Conservation (phyloP, 345 rosid species). For the Lepidium aucheri region DNA sequence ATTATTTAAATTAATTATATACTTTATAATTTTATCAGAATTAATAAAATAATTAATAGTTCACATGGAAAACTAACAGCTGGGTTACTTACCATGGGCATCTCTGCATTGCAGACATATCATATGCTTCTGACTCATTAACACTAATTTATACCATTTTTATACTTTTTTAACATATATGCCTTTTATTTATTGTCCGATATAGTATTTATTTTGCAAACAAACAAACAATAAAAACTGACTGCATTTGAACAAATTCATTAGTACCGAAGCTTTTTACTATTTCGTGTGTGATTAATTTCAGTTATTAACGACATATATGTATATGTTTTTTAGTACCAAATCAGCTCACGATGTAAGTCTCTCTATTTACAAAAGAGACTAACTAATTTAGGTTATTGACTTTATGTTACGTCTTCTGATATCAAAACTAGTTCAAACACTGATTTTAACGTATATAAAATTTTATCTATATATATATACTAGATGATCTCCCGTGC, state of each 20-base stretch:
- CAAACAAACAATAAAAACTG: background rate
- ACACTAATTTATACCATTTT: background rate
- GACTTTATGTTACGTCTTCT: no score
- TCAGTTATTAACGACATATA: background rate
- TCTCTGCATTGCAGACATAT: slow-evolving; percentile 18
- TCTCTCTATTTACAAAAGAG: background rate
- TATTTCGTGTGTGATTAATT: background rate
- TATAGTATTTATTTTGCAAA: background rate
- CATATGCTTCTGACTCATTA: slow-evolving; percentile 26
- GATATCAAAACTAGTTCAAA: no score
- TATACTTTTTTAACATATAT: slow-evolving; percentile 1
- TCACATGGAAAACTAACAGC: slow-evolving; percentile 13
- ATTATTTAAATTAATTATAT: background rate
- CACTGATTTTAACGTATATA: no score
- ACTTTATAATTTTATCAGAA: no score
- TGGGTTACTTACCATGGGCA: slow-evolving; percentile 24
- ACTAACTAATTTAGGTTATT: background rate
- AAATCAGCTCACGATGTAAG: slow-evolving; percentile 10
- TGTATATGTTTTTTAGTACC: background rate
- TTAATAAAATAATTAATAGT: background rate
- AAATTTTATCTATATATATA: no score
- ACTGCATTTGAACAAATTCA: background rate
- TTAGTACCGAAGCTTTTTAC: background rate
- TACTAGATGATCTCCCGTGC: no score
- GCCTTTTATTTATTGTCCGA: background rate